These are phyloP conservation scores for Coniochaeta sp. DNA, from an alignment of 2,329 filamentous ascomycete genomes.

Conservation along the genomic window DNA sequence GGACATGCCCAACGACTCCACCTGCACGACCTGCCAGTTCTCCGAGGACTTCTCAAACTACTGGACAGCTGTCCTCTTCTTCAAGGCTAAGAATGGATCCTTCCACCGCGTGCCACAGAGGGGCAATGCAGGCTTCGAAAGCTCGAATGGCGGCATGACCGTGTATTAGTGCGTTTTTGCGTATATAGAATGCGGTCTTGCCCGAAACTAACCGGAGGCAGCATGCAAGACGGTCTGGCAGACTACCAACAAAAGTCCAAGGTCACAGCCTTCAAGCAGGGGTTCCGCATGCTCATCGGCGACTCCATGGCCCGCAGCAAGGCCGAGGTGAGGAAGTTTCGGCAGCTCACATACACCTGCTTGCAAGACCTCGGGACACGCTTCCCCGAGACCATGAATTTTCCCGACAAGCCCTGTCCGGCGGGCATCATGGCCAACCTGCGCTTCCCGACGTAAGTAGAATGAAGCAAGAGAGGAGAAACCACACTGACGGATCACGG, in stretches of 20 bases:
- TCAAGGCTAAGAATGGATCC: not conserved
- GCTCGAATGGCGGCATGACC: conserved; percentile 20
- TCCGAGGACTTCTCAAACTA: conserved; percentile 24
- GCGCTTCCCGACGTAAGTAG: conserved; percentile 26
- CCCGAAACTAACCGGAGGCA: conserved; percentile 14
- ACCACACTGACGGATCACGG: not conserved
- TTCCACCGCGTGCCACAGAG: conserved; percentile 10
- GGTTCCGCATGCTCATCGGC: conserved; percentile 38
- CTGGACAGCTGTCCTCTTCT: conserved; percentile 13
- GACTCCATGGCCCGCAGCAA: conserved; percentile 25
- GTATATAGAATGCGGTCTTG: not conserved
- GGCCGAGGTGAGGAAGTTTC: conserved; percentile 26
- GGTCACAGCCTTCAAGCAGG: conserved; percentile 32
- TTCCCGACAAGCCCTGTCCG: conserved; percentile 26
- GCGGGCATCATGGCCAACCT: conserved; percentile 32
- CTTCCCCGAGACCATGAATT: conserved; percentile 26
- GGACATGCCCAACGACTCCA: conserved; percentile 17
- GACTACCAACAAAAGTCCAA: conserved; percentile 23
- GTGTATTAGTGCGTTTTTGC: conserved; percentile 22
- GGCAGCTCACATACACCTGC: conserved; percentile 36
- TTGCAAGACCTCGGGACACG: conserved; percentile 27
- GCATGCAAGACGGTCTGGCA: conserved; percentile 21
- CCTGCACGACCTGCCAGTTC: conserved; percentile 24
- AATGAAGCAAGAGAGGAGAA: not conserved
- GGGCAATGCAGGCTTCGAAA: conserved; percentile 24